Evolutionary conservation across 2,329 filamentous ascomycete species (phyloP).

Genomic region (Didymella glomerata): DNA sequence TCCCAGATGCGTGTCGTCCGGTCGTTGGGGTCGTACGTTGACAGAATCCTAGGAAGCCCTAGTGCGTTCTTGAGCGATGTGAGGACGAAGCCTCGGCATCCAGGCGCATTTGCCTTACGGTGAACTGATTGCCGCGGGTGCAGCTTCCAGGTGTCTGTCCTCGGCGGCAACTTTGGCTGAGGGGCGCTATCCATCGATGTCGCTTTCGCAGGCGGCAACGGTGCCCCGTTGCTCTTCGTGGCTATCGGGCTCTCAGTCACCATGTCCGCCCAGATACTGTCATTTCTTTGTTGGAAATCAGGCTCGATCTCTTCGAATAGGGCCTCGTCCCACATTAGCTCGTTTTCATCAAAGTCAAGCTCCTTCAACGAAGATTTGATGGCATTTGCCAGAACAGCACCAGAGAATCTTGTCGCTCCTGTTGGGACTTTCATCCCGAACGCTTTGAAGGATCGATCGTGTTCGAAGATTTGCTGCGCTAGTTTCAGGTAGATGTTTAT

Average conservation of each 20-base stretch:
- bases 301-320: constrained; percentile 50
- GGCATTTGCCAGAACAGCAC: constrained; percentile 46
- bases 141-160: constrained; percentile 47
- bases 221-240: constrained; percentile 27
- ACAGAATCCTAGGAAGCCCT: constrained; percentile 48
- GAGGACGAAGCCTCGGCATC: constrained; percentile 52
- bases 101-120: constrained; percentile 42
- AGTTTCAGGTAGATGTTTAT: constrained; percentile 50
- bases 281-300: constrained; percentile 28
- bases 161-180: constrained; percentile 20
- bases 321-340: constrained; percentile 53
- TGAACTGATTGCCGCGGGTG: constrained; percentile 47
- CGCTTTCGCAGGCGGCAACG: constrained; percentile 11
- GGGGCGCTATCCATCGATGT: constrained; percentile 31
- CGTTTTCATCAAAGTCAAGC: constrained; percentile 46
- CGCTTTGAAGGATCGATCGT: constrained; percentile 47
- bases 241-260: constrained; percentile 42
- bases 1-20: constrained; percentile 57
- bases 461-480: constrained; percentile 51
- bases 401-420: constrained; percentile 49
- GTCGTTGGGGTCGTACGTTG: constrained; percentile 53
- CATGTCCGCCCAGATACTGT: constrained; percentile 50
- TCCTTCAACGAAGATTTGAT: constrained; percentile 48
- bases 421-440: constrained; percentile 50
- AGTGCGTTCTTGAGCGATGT: constrained; percentile 51